phyloP scores from a whole-genome alignment of 129 eudicot species.

The Lonicera japonica region DNA sequence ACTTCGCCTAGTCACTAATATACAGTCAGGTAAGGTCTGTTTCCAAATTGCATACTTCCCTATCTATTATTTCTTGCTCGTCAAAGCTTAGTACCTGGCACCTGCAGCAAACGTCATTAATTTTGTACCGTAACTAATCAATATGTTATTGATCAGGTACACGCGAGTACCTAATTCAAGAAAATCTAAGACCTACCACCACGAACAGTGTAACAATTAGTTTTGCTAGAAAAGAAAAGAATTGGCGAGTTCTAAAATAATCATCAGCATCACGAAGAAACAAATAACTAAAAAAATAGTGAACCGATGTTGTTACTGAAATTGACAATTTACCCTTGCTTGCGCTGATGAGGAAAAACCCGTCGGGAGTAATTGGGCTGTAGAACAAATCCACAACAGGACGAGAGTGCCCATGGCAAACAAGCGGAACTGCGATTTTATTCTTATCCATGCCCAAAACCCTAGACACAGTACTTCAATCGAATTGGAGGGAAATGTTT shows the following conservation, averaged over 20 bases:
- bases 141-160: too few species aligned
- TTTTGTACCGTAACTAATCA: neutral
- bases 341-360: slow-evolving; percentile 51
- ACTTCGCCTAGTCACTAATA: too few species aligned
- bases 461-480: neutral
- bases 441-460: slow-evolving; percentile 43
- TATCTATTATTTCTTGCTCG: too few species aligned
- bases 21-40: neutral
- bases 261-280: too few species aligned
- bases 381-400: slow-evolving; percentile 60
- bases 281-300: too few species aligned
- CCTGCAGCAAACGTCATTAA: too few species aligned
- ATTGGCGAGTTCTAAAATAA: too few species aligned
- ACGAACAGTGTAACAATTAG: too few species aligned
- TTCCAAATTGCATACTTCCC: neutral
- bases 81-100: too few species aligned
- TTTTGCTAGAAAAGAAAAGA: too few species aligned
- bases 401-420: slow-evolving; percentile 64
- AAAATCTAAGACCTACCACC: too few species aligned
- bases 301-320: neutral
- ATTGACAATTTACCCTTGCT: slow-evolving; percentile 41
- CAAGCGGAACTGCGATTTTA: slow-evolving; percentile 45
- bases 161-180: too few species aligned
- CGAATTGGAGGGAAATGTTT: neutral
- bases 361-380: slow-evolving; percentile 58